Conservation (phyloP, 768 basidiomycete species). For the Pulveroboletus sp. region DNA sequence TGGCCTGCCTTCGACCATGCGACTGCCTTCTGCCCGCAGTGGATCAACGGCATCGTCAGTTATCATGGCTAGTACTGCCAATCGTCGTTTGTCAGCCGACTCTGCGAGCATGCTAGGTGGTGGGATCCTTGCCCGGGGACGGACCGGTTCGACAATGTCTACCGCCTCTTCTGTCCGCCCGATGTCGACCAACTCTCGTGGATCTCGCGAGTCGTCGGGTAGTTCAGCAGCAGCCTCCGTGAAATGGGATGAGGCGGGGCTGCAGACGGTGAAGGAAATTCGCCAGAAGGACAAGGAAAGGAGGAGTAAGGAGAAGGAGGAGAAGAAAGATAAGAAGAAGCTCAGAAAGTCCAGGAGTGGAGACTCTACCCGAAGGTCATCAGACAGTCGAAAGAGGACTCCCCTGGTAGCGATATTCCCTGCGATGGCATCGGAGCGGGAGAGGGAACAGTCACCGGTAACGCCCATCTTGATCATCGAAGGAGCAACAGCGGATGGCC, state of each 20-base stretch:
- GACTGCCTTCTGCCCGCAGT: constrained; percentile 35
- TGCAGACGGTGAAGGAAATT: constrained; percentile 46
- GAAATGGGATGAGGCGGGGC: constrained; percentile 46
- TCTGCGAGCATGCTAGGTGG: constrained; percentile 28
- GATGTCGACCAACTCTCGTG: constrained; percentile 37
- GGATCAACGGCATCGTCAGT: constrained; percentile 36
- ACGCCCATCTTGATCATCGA: constrained; percentile 40
- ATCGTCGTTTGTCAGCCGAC: constrained; percentile 29
- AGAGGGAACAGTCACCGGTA: neutral
- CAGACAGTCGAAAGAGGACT: constrained; percentile 51
- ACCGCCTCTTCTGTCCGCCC: constrained; percentile 46
- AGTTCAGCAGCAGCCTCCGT: constrained; percentile 44
- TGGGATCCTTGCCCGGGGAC: constrained; percentile 30
- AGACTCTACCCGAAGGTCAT: constrained; percentile 39
- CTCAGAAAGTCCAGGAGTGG: constrained; percentile 26
- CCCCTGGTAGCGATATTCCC: constrained; percentile 60
- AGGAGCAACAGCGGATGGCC: constrained; percentile 51
- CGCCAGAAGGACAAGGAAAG: constrained; percentile 36
- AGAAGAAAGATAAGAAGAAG: constrained; percentile 30
- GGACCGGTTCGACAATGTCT: constrained; percentile 38
- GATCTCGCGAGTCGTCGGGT: constrained; percentile 36
- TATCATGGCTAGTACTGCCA: constrained; percentile 11
- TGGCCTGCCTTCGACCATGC: constrained; percentile 53
- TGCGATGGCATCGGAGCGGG: constrained; percentile 24
- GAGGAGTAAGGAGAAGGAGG: constrained; percentile 32